Conservation (phyloP, 805 yeast species). For the Zygosaccharomyces kombuchaensis region DNA sequence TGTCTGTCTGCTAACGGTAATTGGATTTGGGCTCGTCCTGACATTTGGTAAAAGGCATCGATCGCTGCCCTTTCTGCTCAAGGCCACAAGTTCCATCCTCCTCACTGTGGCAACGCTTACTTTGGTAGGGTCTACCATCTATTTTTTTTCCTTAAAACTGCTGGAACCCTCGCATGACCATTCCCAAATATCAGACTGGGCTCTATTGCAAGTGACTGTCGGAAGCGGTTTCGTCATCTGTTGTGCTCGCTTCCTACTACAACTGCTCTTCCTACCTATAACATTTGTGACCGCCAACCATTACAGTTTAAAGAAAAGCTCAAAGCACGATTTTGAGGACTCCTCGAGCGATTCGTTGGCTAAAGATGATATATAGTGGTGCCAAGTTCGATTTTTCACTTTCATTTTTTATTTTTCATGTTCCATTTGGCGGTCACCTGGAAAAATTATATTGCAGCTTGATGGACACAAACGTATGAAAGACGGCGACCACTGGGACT, state of each 20-base stretch:
- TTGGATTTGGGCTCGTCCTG: constrained; percentile 15
- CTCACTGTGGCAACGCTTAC: constrained; percentile 13
- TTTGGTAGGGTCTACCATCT: constrained; percentile 10
- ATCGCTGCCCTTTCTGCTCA: constrained; percentile 11
- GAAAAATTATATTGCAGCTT: not conserved
- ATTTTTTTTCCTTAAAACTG: constrained; percentile 15
- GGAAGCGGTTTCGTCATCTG: constrained; percentile 24
- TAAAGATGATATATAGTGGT: constrained; percentile 1
- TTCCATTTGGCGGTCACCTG: not conserved
- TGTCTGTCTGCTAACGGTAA: constrained; percentile 7
- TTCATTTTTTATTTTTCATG: not conserved
- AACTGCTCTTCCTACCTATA: constrained; percentile 12
- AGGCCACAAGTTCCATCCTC: constrained; percentile 6
- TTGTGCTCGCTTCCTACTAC: constrained; percentile 17
- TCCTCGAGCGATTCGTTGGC: not conserved
- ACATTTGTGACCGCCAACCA: constrained; percentile 15
- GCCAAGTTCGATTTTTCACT: not conserved
- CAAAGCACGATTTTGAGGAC: constrained; percentile 4
- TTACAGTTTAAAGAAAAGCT: constrained; percentile 9
- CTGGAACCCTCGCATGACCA: constrained; percentile 16
- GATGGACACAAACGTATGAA: not conserved
- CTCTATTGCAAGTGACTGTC: constrained; percentile 16
- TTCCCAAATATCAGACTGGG: constrained; percentile 16
- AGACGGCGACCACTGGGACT: not conserved
- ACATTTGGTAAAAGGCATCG: constrained; percentile 9